Evolutionary conservation across 805 yeast species (phyloP).

Genomic region (Kuraishia hungarica): DNA sequence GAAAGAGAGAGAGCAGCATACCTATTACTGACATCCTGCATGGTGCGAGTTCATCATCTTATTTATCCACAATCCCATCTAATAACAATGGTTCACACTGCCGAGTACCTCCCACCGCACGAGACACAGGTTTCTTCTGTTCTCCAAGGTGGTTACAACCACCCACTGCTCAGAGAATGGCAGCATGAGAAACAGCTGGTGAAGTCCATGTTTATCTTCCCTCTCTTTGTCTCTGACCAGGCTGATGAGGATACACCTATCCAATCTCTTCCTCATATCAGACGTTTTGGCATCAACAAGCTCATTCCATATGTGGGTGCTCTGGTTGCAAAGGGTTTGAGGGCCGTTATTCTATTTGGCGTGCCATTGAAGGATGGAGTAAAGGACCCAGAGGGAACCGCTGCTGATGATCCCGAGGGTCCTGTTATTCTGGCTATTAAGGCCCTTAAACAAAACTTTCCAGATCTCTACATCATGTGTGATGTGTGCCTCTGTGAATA

Average conservation of each 20-base stretch:
- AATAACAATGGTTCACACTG: slow-evolving; percentile 46
- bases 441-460: slow-evolving; percentile 55
- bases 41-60: neutral
- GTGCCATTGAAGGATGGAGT: slow-evolving; percentile 70
- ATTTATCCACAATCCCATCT: neutral
- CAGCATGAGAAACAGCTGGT: slow-evolving; percentile 77
- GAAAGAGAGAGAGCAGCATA: too few relatives aligned
- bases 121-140: slow-evolving; percentile 64
- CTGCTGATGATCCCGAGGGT: slow-evolving; percentile 94
- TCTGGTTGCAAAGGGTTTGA: slow-evolving; percentile 73
- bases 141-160: slow-evolving; percentile 91
- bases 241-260: slow-evolving; percentile 74
- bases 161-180: slow-evolving; percentile 85
- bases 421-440: slow-evolving; percentile 83
- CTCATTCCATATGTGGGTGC: slow-evolving; percentile 62
- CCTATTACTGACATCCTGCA: too few relatives aligned
- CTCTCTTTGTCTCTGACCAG: slow-evolving; percentile 74
- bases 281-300: slow-evolving; percentile 76
- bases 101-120: slow-evolving; percentile 54
- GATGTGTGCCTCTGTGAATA: slow-evolving; percentile 97
- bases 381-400: slow-evolving; percentile 77
- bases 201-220: slow-evolving; percentile 88
- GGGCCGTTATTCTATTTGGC: slow-evolving; percentile 85
- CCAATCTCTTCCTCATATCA: slow-evolving; percentile 79
- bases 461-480: slow-evolving; percentile 79